These are phyloP conservation scores for Lachnellula suecica DNA, from an alignment of 2,329 filamentous ascomycete genomes.

Conservation along the genomic window DNA sequence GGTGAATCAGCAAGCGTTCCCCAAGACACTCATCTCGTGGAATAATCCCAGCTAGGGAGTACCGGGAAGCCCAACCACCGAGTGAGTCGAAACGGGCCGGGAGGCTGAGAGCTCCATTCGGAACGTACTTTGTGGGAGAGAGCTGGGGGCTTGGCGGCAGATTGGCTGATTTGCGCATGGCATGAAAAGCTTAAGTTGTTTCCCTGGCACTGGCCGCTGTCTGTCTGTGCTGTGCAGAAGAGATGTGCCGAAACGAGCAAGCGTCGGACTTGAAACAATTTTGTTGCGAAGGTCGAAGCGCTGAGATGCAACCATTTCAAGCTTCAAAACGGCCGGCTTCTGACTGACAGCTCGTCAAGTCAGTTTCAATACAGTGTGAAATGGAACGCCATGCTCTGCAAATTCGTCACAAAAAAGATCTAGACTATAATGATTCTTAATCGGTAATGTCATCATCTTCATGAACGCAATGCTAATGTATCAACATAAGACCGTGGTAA, in stretches of 20 bases:
- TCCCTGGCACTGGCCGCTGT: background rate
- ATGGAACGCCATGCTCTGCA: background rate
- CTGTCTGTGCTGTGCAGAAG: background rate
- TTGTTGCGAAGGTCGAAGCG: background rate
- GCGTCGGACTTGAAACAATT: background rate
- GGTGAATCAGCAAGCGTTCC: background rate
- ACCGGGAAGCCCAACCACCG: background rate
- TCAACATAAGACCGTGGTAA: slow-evolving; percentile 21
- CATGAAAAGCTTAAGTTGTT: slow-evolving; percentile 13
- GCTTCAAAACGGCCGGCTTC: background rate
- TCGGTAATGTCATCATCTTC: slow-evolving; percentile 1
- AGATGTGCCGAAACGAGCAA: background rate
- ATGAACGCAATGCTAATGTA: slow-evolving; percentile 20
- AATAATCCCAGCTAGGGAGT: background rate
- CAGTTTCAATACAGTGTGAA: background rate
- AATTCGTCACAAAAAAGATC: slow-evolving; percentile 2
- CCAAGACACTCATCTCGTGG: background rate
- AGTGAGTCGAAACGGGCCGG: slow-evolving; percentile 3
- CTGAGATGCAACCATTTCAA: background rate
- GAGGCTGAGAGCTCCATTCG: slow-evolving; percentile 8
- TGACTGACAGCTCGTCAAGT: background rate
- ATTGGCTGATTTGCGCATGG: slow-evolving; percentile 3
- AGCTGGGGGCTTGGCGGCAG: slow-evolving; percentile 1
- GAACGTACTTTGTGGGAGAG: slow-evolving; percentile 9
- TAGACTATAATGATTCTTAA: background rate